Base-by-base conservation (phyloP, 495 filamentous ascomycete species). In the Aeminium ludgeri region DNA sequence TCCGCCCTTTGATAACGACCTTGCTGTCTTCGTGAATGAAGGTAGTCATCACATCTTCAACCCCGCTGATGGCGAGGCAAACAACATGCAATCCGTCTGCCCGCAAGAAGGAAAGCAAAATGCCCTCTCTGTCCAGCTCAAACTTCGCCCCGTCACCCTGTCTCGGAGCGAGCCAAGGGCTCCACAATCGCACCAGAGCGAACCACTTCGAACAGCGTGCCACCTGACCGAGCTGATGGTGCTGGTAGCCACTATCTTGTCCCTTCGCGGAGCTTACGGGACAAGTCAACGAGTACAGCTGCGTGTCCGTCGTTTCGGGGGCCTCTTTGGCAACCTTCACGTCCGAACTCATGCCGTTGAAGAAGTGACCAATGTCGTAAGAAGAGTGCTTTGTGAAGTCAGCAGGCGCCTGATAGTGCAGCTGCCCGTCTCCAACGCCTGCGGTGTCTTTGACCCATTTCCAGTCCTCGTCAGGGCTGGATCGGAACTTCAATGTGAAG, bases 151-250 rank as follows among this genome's bases (percentile, higher is more conserved):
- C 57, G 39, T 68, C 73, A 11, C 87, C 87, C 58, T 97, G 89
- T 12, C 83, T 66, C 16, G 89, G 89, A 0, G 78, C 82, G 11
- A 96, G 64, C 89, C 89, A 96, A 1, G 86, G 76, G 20, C 64
- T 67, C 72, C 78, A 86, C 2, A 80, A 60, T n/a, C 84, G 74
- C 11, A 85, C 77, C 6, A 89, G 59, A 3, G 82, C 72, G 52
- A 92, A 86, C 69, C 82, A 87, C 43, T 75, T 69, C 35, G 18
- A 55, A 36, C 60, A 55, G 18, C 58, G 62, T 40, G 69, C 76
- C 15, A 82, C 77, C 1, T 60, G 54, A 0, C 86, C 86, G 7
- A 94, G 65, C 8, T 63, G 64, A 20, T 77, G 53, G 32, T 68
- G 57, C 11, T 60, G 65, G 37, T 65, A 62, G 0, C 70, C 65